These are phyloP conservation scores for Pugionium cornutum DNA, from an alignment of 345 rosid genomes.

Conservation along the genomic window DNA sequence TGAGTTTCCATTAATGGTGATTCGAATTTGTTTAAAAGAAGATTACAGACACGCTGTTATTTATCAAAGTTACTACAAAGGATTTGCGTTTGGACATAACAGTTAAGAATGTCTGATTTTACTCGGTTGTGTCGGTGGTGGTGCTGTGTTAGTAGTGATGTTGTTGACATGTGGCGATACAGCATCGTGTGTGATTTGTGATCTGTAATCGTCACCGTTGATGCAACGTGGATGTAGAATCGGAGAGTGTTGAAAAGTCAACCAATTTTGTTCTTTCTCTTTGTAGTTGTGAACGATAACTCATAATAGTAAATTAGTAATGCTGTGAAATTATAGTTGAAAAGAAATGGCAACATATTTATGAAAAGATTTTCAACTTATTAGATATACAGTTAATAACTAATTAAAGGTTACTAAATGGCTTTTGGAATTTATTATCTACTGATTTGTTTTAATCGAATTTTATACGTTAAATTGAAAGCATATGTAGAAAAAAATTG, in stretches of 20 bases:
- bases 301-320: no score
- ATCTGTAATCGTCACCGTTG: slow-evolving; percentile 31
- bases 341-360: no score
- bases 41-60: slow-evolving; percentile 27
- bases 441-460: no score
- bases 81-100: slow-evolving; percentile 23
- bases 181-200: slow-evolving; percentile 13
- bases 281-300: no score
- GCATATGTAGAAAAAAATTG: no score
- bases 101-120: slow-evolving; percentile 34
- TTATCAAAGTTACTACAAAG: slow-evolving; percentile 26
- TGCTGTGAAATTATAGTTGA: no score
- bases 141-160: slow-evolving; percentile 37
- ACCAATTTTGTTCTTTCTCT: no score
- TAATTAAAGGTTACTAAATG: no score
- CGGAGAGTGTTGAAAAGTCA: slow-evolving; percentile 37
- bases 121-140: slow-evolving; percentile 41
- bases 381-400: no score
- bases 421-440: no score
- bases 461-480: no score
- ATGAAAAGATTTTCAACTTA: no score
- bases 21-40: slow-evolving; percentile 21
- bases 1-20: slow-evolving; percentile 38
- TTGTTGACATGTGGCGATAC: slow-evolving; percentile 18
- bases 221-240: slow-evolving; percentile 18